Evolutionary conservation across 2,329 filamentous ascomycete genomes (phyloP), one percentile per base, ranked within the genome.

Genomic region (Clonostachys sp.): DNA sequence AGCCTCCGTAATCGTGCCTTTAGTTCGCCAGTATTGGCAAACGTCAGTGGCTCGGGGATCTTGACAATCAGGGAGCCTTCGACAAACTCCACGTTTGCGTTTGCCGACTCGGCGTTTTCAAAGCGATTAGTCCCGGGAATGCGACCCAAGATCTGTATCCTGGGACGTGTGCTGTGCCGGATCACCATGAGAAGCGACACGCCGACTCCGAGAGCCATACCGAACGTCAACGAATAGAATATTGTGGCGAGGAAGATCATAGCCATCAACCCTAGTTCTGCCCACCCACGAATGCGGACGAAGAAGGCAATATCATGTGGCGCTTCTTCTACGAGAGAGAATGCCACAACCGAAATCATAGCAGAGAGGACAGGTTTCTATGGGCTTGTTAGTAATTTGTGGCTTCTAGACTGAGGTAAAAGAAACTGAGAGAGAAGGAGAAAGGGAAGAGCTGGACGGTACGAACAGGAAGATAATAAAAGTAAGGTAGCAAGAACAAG

Each of bases 61-160:
- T 97, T 97, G 58, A 97, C 90, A 50, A 99, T 96, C 10, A 99
- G 73, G 51, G 89, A 95, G 14, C 92, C 89, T 54, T 96, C 91
- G 46, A 96, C 80, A 58, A 95, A 91, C 63, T 97, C 92, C 4
- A 97, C 75, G 30, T 79, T 77, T 41, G 86, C 83, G 0, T 85
- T 80, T 48, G 87, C 80, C 1, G 85, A 72, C 57, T 85, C 91
- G 2, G 91, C 91, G 57, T 95, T 95, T 53, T 92, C 89, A 59
- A 95, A 96, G 6, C 82, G 83, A 53, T 87, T 81, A 1, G 89
- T 95, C 12, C 88, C 89, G 0, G 88, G 87, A 2, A 96, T 83
- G 48, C 92, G 89, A 35, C 94, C 94, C 0, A 99, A 75, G 61
- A 99, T 99, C 66, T 97, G 91, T 53, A 99, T 99, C 34, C 94